These are phyloP conservation scores for Euphorbia lathyris DNA, from an alignment of 345 rosid genomes.

Conservation along the genomic window DNA sequence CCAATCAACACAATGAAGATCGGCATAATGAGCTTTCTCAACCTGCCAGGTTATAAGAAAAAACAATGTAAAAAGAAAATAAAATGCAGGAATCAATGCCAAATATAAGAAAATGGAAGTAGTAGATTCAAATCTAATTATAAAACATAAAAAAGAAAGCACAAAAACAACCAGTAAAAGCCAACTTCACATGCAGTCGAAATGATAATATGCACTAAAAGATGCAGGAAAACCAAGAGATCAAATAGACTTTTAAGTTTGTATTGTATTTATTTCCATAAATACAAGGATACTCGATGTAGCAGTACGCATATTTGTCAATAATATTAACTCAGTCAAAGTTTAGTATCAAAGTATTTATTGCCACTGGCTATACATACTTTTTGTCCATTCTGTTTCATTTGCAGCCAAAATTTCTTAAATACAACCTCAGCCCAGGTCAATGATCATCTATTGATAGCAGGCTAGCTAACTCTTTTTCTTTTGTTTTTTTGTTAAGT, in stretches of 20 bases:
- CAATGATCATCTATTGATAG: background rate
- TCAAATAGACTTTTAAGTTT: background rate
- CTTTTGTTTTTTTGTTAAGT: background rate
- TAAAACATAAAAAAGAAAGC: background rate
- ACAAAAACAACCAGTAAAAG: background rate
- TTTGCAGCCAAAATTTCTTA: background rate
- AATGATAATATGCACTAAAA: background rate
- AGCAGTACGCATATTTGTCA: background rate
- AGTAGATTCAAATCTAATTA: background rate
- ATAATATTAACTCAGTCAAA: background rate
- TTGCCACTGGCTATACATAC: background rate
- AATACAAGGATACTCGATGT: background rate
- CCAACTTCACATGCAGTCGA: background rate
- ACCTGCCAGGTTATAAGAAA: constrained; percentile 32
- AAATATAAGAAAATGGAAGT: background rate
- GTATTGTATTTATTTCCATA: background rate
- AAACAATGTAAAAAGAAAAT: background rate
- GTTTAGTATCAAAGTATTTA: background rate
- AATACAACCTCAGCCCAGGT: background rate
- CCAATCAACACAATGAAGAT: constrained; percentile 79
- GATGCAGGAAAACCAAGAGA: background rate
- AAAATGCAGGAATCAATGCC: background rate
- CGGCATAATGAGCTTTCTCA: constrained; percentile 62
- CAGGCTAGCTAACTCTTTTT: background rate
- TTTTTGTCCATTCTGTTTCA: background rate